These are phyloP conservation scores for Scedosporium apiospermum DNA, from an alignment of 2,329 filamentous ascomycete genomes.

Conservation along the genomic window DNA sequence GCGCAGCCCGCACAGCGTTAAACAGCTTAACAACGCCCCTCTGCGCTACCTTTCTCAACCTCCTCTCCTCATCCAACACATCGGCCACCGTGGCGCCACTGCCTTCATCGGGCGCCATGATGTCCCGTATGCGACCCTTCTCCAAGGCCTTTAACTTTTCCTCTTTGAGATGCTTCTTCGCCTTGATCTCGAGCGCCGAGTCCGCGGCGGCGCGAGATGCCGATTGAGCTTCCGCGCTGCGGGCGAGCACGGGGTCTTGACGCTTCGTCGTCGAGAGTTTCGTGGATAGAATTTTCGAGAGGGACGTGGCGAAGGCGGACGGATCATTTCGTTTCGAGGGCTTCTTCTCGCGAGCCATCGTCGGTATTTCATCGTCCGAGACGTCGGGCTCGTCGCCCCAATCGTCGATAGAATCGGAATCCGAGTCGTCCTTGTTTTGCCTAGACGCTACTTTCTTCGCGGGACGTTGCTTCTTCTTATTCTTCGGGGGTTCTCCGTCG, in stretches of 20 bases:
- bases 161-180: conserved; percentile 65
- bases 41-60: conserved; percentile 78
- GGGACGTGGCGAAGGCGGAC: conserved; percentile 79
- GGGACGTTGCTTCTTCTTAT: conserved; percentile 16
- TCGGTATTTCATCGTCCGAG: conserved; percentile 23
- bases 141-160: conserved; percentile 74
- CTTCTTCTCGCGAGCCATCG: conserved; percentile 18
- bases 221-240: conserved; percentile 65
- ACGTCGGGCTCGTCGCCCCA: conserved; percentile 23
- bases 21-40: conserved; percentile 93
- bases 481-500: conserved; percentile 21
- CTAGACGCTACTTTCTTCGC: conserved; percentile 10
- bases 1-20: conserved; percentile 86
- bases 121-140: conserved; percentile 80
- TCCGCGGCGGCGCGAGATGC: conserved; percentile 66
- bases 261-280: conserved; percentile 78
- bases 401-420: conserved; percentile 17
- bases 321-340: conserved; percentile 89
- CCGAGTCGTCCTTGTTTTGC: conserved; percentile 12
- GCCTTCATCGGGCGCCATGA: conserved; percentile 37
- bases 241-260: conserved; percentile 81
- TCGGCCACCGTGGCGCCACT: conserved; percentile 37
- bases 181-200: conserved; percentile 70
- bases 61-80: conserved; percentile 63
- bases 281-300: conserved; percentile 84